Evolutionary conservation across 1,284 basidiomycete genomes (phyloP), one percentile per base, ranked within the genome.

Genomic region (Puccinia coronata): DNA sequence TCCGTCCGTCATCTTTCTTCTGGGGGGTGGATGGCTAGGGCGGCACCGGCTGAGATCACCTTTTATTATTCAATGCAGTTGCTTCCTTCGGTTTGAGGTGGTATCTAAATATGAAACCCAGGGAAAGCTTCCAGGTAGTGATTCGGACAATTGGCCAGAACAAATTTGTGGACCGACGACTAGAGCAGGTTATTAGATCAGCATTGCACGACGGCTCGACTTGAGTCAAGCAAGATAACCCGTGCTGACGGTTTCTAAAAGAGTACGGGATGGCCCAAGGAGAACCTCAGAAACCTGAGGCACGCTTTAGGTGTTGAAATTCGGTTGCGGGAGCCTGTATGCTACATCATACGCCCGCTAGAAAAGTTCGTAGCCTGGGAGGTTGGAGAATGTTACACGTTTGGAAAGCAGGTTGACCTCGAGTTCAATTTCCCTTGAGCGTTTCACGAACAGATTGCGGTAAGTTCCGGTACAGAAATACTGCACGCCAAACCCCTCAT

Each of bases 331-430:
- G n/a, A n/a, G n/a, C n/a, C n/a, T n/a, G n/a, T n/a, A n/a, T n/a
- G n/a, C n/a, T n/a, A n/a, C n/a, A n/a, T n/a, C n/a, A n/a, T n/a
- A n/a, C n/a, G n/a, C n/a, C n/a, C n/a, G n/a, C n/a, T n/a, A n/a
- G n/a, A n/a, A n/a, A n/a, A n/a, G n/a, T n/a, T n/a, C n/a, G n/a
- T n/a, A n/a, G n/a, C n/a, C n/a, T n/a, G n/a, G n/a, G n/a, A 63
- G 31, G 36, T 23, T 63, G 36, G 36, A 41, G 61, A 63, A 23
- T 70, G 43, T 49, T 49, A 70, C 67, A 43, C 67, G 67, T 70
- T 47, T 47, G 67, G 67, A 49, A 51, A 49, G 43, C 67, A 70
- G 67, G 47, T 31, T 49, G 4, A 23, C 43, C 18, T 49, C 41
- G 12, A 25, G n/a, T 49, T 31, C 18, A 18, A 31, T 70, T 43